phyloP scores from a whole-genome alignment of 495 filamentous ascomycete species.

The Neurospora terricola region DNA sequence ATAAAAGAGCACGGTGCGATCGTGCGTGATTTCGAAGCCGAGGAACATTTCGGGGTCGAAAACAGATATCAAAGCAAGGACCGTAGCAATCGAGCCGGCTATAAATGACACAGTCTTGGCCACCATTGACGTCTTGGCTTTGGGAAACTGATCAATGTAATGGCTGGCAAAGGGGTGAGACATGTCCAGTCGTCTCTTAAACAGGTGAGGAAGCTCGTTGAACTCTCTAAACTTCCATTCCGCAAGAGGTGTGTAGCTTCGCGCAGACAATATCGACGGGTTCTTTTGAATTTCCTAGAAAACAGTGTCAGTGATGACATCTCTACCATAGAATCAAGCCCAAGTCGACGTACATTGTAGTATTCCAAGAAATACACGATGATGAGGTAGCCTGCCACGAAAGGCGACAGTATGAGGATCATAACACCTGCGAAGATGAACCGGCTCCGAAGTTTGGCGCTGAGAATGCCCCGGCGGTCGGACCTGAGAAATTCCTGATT shows the following conservation, averaged over 20 bases:
- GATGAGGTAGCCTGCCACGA: slow-evolving; percentile 71
- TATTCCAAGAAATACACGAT: slow-evolving; percentile 86
- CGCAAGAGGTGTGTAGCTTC: slow-evolving; percentile 85
- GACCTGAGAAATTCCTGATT: slow-evolving; percentile 74
- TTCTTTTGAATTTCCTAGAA: slow-evolving; percentile 81
- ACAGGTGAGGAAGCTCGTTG: slow-evolving; percentile 90
- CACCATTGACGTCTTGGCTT: slow-evolving; percentile 78
- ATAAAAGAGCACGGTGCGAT: slow-evolving; percentile 77
- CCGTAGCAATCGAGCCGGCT: slow-evolving; percentile 71
- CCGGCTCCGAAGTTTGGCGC: slow-evolving; percentile 59
- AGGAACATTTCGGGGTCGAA: slow-evolving; percentile 86
- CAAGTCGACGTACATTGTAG: slow-evolving; percentile 55
- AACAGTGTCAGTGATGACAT: slow-evolving; percentile 6
- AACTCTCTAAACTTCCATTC: slow-evolving; percentile 99
- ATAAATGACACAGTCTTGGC: slow-evolving; percentile 80
- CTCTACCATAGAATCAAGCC: neutral
- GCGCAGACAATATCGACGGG: slow-evolving; percentile 63
- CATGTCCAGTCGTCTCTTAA: slow-evolving; percentile 81
- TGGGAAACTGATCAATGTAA: slow-evolving; percentile 94
- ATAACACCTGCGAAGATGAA: slow-evolving; percentile 76
- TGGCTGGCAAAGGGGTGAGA: slow-evolving; percentile 86
- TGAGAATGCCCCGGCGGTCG: slow-evolving; percentile 66
- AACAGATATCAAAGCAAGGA: slow-evolving; percentile 69
- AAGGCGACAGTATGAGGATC: slow-evolving; percentile 76
- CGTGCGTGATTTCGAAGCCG: slow-evolving; percentile 78